These are phyloP conservation scores for Musa itinerans DNA, from an alignment of 176 grass and related monocot species.

Conservation along the genomic window DNA sequence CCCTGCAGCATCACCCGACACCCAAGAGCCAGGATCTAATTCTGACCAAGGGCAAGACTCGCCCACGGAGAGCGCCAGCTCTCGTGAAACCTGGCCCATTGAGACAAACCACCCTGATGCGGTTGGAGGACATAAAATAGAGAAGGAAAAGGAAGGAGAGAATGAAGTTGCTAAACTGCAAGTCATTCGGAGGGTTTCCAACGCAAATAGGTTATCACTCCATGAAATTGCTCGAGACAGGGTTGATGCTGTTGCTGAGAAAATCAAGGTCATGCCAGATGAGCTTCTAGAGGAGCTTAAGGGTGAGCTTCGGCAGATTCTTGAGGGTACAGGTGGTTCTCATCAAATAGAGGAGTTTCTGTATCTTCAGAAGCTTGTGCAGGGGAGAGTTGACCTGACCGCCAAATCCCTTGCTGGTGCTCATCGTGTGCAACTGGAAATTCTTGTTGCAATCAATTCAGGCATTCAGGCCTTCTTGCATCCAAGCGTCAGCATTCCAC, in stretches of 20 bases:
- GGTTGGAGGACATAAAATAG: slow-evolving; percentile 22
- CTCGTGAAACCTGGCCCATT: slow-evolving; percentile 45
- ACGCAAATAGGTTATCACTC: slow-evolving; percentile 31
- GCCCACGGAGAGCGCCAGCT: slow-evolving; percentile 64
- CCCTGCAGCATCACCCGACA: slow-evolving; percentile 47
- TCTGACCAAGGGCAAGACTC: slow-evolving; percentile 60
- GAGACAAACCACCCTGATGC: slow-evolving; percentile 40
- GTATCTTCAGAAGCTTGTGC: slow-evolving; percentile 64
- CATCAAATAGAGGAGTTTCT: slow-evolving; percentile 59
- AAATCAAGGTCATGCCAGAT: slow-evolving; percentile 61
- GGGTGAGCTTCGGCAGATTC: slow-evolving; percentile 44
- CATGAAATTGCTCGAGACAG: slow-evolving; percentile 54
- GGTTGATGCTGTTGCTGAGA: slow-evolving; percentile 39
- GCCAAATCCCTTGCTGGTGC: slow-evolving; percentile 35
- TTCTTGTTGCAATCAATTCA: slow-evolving; percentile 71
- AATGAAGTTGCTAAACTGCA: slow-evolving; percentile 26
- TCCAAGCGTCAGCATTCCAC: slow-evolving; percentile 48
- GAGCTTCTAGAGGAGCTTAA: slow-evolving; percentile 55
- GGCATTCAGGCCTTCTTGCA: slow-evolving; percentile 77
- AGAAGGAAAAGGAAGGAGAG: slow-evolving; percentile 46
- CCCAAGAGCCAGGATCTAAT: slow-evolving; percentile 52
- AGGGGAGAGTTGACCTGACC: slow-evolving; percentile 52
- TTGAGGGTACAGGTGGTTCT: slow-evolving; percentile 45
- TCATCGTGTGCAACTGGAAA: slow-evolving; percentile 65
- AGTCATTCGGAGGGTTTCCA: slow-evolving; percentile 24